phyloP scores from a whole-genome alignment of 1,284 basidiomycete genomes.

The Fistulinella staudtii region DNA sequence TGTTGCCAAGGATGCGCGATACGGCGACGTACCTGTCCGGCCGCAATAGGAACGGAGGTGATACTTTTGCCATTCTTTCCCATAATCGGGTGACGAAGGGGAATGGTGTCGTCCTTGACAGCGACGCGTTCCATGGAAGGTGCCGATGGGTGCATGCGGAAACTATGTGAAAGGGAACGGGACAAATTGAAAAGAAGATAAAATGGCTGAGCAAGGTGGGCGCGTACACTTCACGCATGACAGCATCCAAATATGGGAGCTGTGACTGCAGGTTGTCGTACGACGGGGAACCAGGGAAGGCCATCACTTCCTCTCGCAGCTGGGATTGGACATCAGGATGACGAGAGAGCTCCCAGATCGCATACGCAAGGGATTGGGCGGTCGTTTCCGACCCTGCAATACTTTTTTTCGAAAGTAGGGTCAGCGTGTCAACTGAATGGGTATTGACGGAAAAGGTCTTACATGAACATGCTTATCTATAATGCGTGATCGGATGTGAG shows the following conservation, averaged over 20 bases:
- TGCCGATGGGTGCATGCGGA: slow-evolving; percentile 6
- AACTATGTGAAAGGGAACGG: not conserved
- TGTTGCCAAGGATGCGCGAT: not conserved
- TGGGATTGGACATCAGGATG: slow-evolving; percentile 7
- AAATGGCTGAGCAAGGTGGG: not conserved
- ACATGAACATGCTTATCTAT: slow-evolving; percentile 12
- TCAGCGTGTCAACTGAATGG: not conserved
- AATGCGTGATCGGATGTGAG: not conserved
- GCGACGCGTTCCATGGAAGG: slow-evolving; percentile 6
- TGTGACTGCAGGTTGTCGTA: slow-evolving; percentile 7
- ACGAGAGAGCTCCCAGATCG: slow-evolving; percentile 7
- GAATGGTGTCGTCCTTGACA: slow-evolving; percentile 4
- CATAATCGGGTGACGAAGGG: slow-evolving; percentile 7
- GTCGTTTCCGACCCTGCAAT: slow-evolving; percentile 9
- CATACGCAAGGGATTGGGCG: slow-evolving; percentile 5
- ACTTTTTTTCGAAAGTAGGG: slow-evolving; percentile 1
- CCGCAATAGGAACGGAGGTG: slow-evolving; percentile 3
- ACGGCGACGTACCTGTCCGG: slow-evolving; percentile 3
- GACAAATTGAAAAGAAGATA: not conserved
- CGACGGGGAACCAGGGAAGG: slow-evolving; percentile 2
- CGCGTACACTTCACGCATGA: slow-evolving; percentile 8
- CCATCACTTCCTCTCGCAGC: slow-evolving; percentile 5
- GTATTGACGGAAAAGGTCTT: not conserved
- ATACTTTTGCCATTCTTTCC: slow-evolving; percentile 2
- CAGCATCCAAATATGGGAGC: slow-evolving; percentile 9